Base-by-base conservation (phyloP, 2,329 filamentous ascomycete species). In the Amauroascus verrucosus region DNA sequence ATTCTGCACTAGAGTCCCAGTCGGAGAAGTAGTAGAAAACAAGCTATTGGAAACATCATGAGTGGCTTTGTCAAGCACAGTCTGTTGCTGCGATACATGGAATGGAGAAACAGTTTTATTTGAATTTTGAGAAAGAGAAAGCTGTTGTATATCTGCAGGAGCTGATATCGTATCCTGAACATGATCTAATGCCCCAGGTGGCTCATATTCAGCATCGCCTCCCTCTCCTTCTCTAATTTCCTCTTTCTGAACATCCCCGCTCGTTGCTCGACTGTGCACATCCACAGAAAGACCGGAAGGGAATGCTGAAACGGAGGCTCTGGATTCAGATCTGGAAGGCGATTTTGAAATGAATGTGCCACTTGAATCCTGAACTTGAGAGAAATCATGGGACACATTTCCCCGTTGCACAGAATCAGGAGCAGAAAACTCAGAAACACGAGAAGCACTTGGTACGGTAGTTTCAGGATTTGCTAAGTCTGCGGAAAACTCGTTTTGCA, bases 241-340 rank as follows among this genome's bases (percentile, higher is more conserved):
- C 66, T 80, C 79, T 69, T 82, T 80, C 65, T 79, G 75, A 68
- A 81, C 76, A 73, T 82, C 82, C 61, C 79, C 80, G 66, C 78
- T 79, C 63, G 77, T 76, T 57, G 74, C 79, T 63, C 73, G 76
- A 62, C 75, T 70, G 64, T 75, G 73, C 59, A 64, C 62, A 51
- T 66, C 66, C 54, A 60, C 62, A 60, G 63, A 57, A 50, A 70
- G 68, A 53, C 64, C 62, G 52, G 62, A 48, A 40, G 61, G 57
- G 58, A 62, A 59, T 51, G 60, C 58, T 54, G 67, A 62, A 55
- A 66, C 62, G 9, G 59, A 65, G 51, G 59, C 59, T 59, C 63
- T 63, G 57, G 68, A 66, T 58, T 70, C 64, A 60, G 62, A 58
- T 59, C 57, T 64, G 53, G 67, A 64, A 54, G 67, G 61, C 56